Evolutionary conservation across 345 rosid species (phyloP).

Genomic region (Hibiscus tridactylites): DNA sequence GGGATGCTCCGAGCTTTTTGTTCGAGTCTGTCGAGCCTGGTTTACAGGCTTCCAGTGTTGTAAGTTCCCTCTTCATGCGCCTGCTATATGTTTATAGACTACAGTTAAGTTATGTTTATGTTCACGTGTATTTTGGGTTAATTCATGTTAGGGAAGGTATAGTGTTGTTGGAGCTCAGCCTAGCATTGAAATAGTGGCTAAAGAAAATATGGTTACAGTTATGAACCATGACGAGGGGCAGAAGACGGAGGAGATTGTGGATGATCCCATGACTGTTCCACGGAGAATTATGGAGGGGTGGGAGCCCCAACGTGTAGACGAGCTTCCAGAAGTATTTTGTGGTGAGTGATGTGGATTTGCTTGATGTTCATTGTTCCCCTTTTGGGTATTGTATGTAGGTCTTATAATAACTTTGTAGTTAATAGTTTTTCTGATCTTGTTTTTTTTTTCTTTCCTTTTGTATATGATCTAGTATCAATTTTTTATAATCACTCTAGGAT

Average conservation of each 20-base stretch:
- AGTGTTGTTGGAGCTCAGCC: constrained; percentile 95
- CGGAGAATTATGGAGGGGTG: constrained; percentile 70
- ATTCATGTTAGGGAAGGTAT: constrained; percentile 56
- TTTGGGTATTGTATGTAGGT: neutral
- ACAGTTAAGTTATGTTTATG: neutral
- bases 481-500: neutral
- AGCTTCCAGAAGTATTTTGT: constrained; percentile 81
- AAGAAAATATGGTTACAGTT: constrained; percentile 70
- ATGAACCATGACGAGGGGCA: constrained; percentile 64
- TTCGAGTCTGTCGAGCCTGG: constrained; percentile 92
- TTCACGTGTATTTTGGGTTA: neutral
- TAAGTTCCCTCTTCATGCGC: constrained; percentile 20
- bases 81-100: neutral
- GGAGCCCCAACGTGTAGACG: constrained; percentile 73
- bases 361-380: neutral
- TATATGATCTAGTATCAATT: neutral
- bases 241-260: constrained; percentile 65
- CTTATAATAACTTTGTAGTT: neutral
- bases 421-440: neutral
- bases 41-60: constrained; percentile 47
- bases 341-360: constrained; percentile 32
- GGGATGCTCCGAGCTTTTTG: constrained; percentile 94
- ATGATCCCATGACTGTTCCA: constrained; percentile 92
- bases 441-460: neutral
- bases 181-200: constrained; percentile 72